These are phyloP conservation scores for Pichia eremophila DNA, from an alignment of 805 yeast species.

Conservation along the genomic window DNA sequence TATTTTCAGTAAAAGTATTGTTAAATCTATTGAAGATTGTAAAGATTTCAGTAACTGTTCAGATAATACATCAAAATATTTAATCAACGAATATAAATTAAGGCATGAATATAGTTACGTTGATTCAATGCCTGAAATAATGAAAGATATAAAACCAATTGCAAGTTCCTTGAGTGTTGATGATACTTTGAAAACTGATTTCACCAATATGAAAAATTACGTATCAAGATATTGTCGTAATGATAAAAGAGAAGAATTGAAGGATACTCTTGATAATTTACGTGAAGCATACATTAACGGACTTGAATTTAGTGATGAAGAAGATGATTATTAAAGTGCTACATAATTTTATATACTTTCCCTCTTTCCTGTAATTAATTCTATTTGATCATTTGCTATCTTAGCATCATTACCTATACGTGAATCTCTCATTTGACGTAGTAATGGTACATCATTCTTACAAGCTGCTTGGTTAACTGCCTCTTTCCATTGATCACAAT, in stretches of 20 bases:
- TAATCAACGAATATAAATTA: neutral
- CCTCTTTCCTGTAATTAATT: conserved; percentile 14
- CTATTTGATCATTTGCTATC: conserved; percentile 13
- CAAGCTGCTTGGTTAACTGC: conserved; percentile 6
- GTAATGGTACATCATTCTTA: conserved; percentile 1
- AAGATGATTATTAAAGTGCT: conserved; percentile 1
- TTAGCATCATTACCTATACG: conserved; percentile 2
- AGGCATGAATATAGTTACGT: conserved; percentile 11
- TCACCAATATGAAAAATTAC: conserved; percentile 18
- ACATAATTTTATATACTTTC: neutral
- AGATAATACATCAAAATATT: neutral
- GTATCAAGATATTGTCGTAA: conserved; percentile 22
- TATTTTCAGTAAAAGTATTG: neutral
- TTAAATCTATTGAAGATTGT: neutral
- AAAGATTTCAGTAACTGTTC: conserved; percentile 9
- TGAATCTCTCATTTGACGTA: conserved; percentile 3
- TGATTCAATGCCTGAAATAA: conserved; percentile 27
- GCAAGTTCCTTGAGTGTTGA: conserved; percentile 15
- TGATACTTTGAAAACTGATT: conserved; percentile 16
- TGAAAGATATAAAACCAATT: conserved; percentile 7
- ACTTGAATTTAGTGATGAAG: conserved; percentile 8
- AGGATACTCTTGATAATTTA: conserved; percentile 20
- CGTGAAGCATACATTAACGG: conserved; percentile 9
- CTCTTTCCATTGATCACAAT: conserved; percentile 8
- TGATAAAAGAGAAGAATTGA: conserved; percentile 47